Evolutionary conservation across 306 rosid genomes (phyloP).

Genomic region (Begonia masoniana): DNA sequence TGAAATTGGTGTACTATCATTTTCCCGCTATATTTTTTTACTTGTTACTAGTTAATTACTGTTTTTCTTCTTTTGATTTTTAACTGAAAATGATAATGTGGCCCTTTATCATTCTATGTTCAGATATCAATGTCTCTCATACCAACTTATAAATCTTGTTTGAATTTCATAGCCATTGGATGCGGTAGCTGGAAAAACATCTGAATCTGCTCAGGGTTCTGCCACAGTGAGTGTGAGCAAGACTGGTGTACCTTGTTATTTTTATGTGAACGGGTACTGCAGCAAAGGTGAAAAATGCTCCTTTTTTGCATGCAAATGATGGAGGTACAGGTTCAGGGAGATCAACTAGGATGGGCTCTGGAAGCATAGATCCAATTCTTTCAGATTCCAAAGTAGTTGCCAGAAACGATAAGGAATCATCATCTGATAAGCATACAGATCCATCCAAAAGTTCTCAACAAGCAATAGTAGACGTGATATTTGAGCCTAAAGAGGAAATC

Average conservation of each 20-base stretch:
- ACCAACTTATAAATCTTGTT: slow-evolving; percentile 8
- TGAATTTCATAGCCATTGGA: slow-evolving; percentile 59
- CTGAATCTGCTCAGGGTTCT: slow-evolving; percentile 41
- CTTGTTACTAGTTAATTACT: too few species aligned
- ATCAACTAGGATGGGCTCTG: slow-evolving; percentile 28
- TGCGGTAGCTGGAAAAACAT: slow-evolving; percentile 31
- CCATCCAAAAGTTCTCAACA: slow-evolving; percentile 22
- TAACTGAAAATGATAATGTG: neutral
- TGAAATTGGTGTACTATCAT: too few species aligned
- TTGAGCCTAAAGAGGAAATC: slow-evolving; percentile 23
- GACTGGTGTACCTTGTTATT: slow-evolving; percentile 58
- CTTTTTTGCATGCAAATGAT: slow-evolving; percentile 50
- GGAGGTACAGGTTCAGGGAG: slow-evolving; percentile 21
- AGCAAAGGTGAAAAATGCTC: slow-evolving; percentile 66
- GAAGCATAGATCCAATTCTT: slow-evolving; percentile 19
- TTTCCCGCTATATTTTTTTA: too few species aligned
- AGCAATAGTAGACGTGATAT: slow-evolving; percentile 14
- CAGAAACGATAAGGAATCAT: slow-evolving; percentile 21
- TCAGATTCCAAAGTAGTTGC: slow-evolving; percentile 27
- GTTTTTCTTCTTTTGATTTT: too few species aligned
- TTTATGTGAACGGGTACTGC: slow-evolving; percentile 67
- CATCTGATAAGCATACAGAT: slow-evolving; percentile 13
- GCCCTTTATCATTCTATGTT: slow-evolving; percentile 7
- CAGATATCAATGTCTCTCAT: slow-evolving; percentile 7
- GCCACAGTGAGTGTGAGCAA: slow-evolving; percentile 40